Evolutionary conservation across 2,329 filamentous ascomycete genomes (phyloP).

Genomic region (Curvularia verruculosa): DNA sequence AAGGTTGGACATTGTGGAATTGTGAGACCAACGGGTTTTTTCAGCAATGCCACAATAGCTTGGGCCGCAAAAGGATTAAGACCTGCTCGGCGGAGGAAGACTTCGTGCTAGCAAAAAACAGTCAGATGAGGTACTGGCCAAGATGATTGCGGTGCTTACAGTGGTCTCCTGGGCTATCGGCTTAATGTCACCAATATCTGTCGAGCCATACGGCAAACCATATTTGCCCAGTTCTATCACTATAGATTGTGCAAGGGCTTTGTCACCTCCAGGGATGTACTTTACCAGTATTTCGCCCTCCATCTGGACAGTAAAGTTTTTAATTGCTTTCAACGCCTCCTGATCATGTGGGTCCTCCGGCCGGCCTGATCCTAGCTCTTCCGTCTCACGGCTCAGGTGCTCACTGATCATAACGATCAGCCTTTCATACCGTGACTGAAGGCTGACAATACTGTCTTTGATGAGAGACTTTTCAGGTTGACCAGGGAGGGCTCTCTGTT

Average conservation of each 20-base stretch:
- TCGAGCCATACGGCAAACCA: slow-evolving; percentile 34
- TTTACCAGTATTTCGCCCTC: slow-evolving; percentile 47
- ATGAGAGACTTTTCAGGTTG: slow-evolving; percentile 52
- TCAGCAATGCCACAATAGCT: slow-evolving; percentile 58
- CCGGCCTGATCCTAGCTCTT: slow-evolving; percentile 26
- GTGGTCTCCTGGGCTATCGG: slow-evolving; percentile 64
- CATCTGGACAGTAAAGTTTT: slow-evolving; percentile 55
- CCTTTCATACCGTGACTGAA: slow-evolving; percentile 67
- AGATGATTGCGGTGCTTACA: slow-evolving; percentile 24
- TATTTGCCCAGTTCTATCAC: slow-evolving; percentile 44
- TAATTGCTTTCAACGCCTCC: slow-evolving; percentile 57
- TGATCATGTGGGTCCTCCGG: slow-evolving; percentile 50
- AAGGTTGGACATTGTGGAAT: slow-evolving; percentile 14
- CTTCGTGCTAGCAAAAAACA: slow-evolving; percentile 60
- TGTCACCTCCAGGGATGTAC: slow-evolving; percentile 53
- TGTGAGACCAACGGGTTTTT: slow-evolving; percentile 20
- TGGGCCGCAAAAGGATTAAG: slow-evolving; percentile 77
- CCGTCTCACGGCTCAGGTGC: slow-evolving; percentile 36
- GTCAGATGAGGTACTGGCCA: background rate
- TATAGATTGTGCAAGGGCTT: slow-evolving; percentile 44
- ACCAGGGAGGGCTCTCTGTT: slow-evolving; percentile 73
- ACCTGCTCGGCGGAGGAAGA: slow-evolving; percentile 68
- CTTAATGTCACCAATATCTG: slow-evolving; percentile 39
- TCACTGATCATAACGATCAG: slow-evolving; percentile 71
- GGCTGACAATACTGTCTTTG: slow-evolving; percentile 60